These are phyloP conservation scores for Puccinia sorghi DNA, from an alignment of 1,284 basidiomycete species.

Conservation along the genomic window DNA sequence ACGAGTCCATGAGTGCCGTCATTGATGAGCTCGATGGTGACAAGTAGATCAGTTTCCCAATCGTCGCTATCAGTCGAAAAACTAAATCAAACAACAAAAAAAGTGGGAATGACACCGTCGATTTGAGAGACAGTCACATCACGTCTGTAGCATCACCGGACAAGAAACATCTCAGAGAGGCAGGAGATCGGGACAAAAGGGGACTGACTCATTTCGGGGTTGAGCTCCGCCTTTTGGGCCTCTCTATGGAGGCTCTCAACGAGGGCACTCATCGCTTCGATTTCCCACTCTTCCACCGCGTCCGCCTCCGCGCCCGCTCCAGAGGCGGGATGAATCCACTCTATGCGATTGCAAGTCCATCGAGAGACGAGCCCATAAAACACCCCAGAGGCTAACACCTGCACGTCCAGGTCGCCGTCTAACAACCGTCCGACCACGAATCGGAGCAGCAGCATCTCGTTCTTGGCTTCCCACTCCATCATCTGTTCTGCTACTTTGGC, in stretches of 20 bases:
- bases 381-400: conserved; percentile 53
- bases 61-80: conserved; percentile 54
- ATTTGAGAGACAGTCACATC: not conserved
- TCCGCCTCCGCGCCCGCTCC: conserved; percentile 18
- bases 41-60: conserved; percentile 53
- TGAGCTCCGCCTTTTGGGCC: conserved; percentile 51
- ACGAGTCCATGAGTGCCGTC: conserved; percentile 9
- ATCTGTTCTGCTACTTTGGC: conserved; percentile 26
- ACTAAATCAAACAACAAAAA: conserved; percentile 51
- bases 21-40: conserved; percentile 45
- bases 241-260: conserved; percentile 51
- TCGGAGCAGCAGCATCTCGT: conserved; percentile 40
- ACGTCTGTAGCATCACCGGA: no score
- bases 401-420: conserved; percentile 52
- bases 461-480: conserved; percentile 19
- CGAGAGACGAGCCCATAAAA: conserved; percentile 53
- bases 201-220: conserved; percentile 54
- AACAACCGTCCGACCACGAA: conserved; percentile 53
- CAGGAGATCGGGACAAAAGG: not conserved
- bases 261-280: conserved; percentile 49
- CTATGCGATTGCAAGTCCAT: conserved; percentile 44
- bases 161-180: no score
- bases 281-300: conserved; percentile 47
- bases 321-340: conserved; percentile 1
- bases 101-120: no score